Conservation (phyloP, 2,329 filamentous ascomycete genomes). For the Basipetospora chlamydospora region DNA sequence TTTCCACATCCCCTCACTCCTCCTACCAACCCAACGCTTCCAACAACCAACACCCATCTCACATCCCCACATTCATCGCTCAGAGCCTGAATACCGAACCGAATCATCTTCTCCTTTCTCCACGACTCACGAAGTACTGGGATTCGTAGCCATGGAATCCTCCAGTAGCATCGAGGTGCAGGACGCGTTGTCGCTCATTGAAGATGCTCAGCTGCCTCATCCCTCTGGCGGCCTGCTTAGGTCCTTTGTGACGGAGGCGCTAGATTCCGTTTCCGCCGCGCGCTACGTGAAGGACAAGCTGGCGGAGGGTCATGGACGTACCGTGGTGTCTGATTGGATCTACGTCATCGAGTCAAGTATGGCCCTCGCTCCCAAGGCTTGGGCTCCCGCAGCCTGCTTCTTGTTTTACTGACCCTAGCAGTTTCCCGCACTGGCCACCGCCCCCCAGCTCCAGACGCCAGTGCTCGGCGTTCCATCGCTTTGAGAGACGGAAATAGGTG, state of each 20-base stretch:
- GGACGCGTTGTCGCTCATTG: neutral
- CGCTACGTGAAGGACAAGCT: neutral
- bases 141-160: no score
- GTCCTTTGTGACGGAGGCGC: neutral
- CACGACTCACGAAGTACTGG: no score
- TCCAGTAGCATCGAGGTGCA: neutral
- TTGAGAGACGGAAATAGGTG: neutral
- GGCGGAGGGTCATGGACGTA: neutral
- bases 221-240: neutral
- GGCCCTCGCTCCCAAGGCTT: no score
- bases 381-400: no score
- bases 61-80: no score
- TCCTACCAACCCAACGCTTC: no score
- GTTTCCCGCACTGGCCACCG: neutral
- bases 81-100: no score
- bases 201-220: neutral
- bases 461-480: neutral
- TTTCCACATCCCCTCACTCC: no score
- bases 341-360: slow-evolving; percentile 14
- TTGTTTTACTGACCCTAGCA: neutral
- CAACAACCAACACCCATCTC: no score
- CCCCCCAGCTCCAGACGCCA: neutral
- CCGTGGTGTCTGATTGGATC: slow-evolving; percentile 12
- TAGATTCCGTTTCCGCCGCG: neutral
- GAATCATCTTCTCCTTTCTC: no score